Evolutionary conservation across 192 early-diverging fungal species (phyloP).

Genomic region (Anaeromyces robustus): DNA sequence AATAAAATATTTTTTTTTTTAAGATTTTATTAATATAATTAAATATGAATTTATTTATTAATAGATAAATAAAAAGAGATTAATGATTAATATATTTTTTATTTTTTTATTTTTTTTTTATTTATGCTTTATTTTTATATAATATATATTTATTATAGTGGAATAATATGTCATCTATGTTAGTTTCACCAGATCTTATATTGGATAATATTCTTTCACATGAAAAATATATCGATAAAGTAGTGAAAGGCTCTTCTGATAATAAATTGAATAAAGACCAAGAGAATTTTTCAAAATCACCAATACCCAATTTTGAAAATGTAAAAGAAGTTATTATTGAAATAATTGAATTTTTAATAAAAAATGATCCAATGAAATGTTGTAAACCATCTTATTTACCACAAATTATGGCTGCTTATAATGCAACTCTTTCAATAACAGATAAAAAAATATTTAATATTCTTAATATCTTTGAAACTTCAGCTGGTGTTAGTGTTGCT

Average conservation of each 20-base stretch:
- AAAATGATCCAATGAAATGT: not conserved
- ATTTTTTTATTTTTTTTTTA: too few species aligned
- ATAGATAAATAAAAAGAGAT: too few species aligned
- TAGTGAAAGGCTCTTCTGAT: not conserved
- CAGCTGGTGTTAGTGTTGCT: slow-evolving; percentile 38
- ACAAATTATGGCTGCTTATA: not conserved
- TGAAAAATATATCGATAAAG: not conserved
- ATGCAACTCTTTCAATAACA: not conserved
- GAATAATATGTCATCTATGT: not conserved
- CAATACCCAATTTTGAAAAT: not conserved
- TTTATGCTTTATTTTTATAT: too few species aligned
- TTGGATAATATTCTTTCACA: not conserved
- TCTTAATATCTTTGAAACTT: slow-evolving; percentile 33
- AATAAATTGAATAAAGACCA: not conserved
- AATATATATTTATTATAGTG: too few species aligned
- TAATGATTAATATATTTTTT: too few species aligned
- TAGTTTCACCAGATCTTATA: not conserved
- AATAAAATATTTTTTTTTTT: too few species aligned
- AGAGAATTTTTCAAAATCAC: not conserved
- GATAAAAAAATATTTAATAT: slow-evolving; percentile 26
- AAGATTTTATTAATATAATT: too few species aligned
- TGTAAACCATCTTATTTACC: not conserved
- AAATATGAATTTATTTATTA: too few species aligned
- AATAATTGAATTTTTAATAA: not conserved
- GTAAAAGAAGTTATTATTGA: not conserved